Conservation (phyloP, 192 early-diverging fungal species). For the Entomortierella lignicola region DNA sequence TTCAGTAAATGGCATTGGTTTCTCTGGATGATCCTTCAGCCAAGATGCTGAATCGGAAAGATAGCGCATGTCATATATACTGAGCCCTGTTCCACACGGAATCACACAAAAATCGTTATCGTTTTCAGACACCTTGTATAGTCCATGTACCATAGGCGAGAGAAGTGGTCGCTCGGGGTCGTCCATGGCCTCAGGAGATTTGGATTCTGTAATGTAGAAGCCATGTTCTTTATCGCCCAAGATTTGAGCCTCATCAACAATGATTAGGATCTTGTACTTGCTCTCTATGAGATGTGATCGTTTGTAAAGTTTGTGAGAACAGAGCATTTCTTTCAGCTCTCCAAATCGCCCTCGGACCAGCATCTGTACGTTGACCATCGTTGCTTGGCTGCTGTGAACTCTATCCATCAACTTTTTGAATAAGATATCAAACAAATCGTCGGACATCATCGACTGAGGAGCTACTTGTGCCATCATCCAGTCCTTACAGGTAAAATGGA, state of each 20-base stretch:
- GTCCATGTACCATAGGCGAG: background rate
- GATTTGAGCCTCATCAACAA: conserved; percentile 24
- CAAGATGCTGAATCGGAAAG: conserved; percentile 2
- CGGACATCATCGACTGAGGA: background rate
- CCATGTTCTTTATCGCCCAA: conserved; percentile 6
- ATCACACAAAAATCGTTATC: background rate
- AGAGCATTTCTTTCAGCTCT: conserved; percentile 8
- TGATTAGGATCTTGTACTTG: conserved; percentile 20
- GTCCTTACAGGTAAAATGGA: conserved; percentile 8
- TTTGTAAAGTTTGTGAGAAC: conserved; percentile 7
- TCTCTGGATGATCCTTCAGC: background rate
- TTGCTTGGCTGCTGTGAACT: background rate
- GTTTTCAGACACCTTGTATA: background rate
- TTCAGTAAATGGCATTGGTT: conserved; percentile 18
- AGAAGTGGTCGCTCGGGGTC: background rate
- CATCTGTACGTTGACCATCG: background rate
- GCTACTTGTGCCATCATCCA: conserved; percentile 18
- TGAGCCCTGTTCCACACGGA: conserved; percentile 23
- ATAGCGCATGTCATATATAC: conserved; percentile 9
- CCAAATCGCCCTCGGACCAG: too few species aligned
- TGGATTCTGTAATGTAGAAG: background rate
- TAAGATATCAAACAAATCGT: conserved; percentile 12
- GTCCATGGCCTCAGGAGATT: background rate
- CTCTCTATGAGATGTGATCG: too few species aligned
- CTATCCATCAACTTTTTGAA: background rate